These are phyloP conservation scores for Panaeolus papilionaceus DNA, from an alignment of 768 basidiomycete genomes.

Conservation along the genomic window DNA sequence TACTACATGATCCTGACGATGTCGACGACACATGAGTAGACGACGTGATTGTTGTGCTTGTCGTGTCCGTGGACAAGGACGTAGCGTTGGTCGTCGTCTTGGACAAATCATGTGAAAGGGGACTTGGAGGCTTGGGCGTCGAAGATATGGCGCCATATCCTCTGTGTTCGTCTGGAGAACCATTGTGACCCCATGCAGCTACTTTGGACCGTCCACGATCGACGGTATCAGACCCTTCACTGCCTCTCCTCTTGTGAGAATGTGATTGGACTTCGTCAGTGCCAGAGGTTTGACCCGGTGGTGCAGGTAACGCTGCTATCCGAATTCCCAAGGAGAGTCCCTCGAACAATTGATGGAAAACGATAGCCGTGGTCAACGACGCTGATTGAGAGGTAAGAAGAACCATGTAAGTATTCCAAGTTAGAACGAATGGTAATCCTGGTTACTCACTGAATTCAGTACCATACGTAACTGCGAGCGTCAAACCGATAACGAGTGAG, in stretches of 20 bases:
- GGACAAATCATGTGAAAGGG: not conserved
- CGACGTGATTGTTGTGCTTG: not conserved
- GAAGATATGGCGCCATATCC: not conserved
- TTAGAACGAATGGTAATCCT: not conserved
- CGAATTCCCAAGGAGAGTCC: constrained; percentile 85
- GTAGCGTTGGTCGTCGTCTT: not conserved
- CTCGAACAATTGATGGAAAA: constrained; percentile 87
- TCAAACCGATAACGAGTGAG: constrained; percentile 81
- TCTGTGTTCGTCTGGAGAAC: not conserved
- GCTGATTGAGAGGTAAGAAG: constrained; percentile 43
- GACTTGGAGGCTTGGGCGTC: not conserved
- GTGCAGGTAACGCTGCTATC: constrained; percentile 68
- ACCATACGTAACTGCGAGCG: constrained; percentile 72
- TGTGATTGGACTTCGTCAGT: not conserved
- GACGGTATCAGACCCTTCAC: constrained; percentile 2
- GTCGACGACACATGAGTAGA: not conserved
- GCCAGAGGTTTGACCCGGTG: not conserved
- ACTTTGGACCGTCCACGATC: not conserved
- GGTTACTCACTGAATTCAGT: constrained; percentile 68
- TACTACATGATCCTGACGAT: not conserved
- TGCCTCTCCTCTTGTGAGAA: constrained; percentile 1
- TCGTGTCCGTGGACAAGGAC: not conserved
- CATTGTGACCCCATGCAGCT: not conserved
- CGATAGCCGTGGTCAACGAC: constrained; percentile 73
- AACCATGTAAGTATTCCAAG: constrained; percentile 7